phyloP scores from a whole-genome alignment of 1,139 yeast genomes.

The Pichia norvegensis region DNA sequence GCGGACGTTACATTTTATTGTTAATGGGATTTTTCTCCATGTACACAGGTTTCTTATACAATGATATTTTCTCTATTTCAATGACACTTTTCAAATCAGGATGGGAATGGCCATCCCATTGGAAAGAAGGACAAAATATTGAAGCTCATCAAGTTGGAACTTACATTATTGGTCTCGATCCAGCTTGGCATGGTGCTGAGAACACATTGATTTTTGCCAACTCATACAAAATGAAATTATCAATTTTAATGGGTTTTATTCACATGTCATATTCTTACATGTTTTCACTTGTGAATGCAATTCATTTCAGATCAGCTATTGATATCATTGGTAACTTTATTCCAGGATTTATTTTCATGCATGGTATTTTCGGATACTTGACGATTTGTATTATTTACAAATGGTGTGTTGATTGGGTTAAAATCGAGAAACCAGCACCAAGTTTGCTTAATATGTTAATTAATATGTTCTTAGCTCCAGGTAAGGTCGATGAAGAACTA shows the following conservation, averaged over 20 bases:
- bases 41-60: constrained; percentile 71
- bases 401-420: constrained; percentile 74
- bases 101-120: constrained; percentile 65
- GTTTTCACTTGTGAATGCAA: constrained; percentile 61
- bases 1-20: constrained; percentile 65
- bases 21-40: constrained; percentile 74
- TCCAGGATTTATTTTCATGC: constrained; percentile 78
- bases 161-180: constrained; percentile 63
- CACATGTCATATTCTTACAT: constrained; percentile 72
- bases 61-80: constrained; percentile 72
- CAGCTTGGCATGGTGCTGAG: constrained; percentile 79
- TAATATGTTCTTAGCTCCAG: constrained; percentile 75
- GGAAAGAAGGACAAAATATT: constrained; percentile 50
- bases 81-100: constrained; percentile 66
- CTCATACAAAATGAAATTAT: constrained; percentile 76
- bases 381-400: constrained; percentile 66
- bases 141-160: constrained; percentile 50
- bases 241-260: constrained; percentile 69
- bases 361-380: constrained; percentile 72
- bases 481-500: constrained; percentile 57
- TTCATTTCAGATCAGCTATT: constrained; percentile 48
- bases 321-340: constrained; percentile 72
- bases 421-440: constrained; percentile 64
- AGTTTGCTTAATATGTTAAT: constrained; percentile 75
- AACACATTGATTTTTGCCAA: constrained; percentile 66